These are phyloP conservation scores for Guillardia theta DNA, from an alignment of 78 protist genomes.

Conservation along the genomic window DNA sequence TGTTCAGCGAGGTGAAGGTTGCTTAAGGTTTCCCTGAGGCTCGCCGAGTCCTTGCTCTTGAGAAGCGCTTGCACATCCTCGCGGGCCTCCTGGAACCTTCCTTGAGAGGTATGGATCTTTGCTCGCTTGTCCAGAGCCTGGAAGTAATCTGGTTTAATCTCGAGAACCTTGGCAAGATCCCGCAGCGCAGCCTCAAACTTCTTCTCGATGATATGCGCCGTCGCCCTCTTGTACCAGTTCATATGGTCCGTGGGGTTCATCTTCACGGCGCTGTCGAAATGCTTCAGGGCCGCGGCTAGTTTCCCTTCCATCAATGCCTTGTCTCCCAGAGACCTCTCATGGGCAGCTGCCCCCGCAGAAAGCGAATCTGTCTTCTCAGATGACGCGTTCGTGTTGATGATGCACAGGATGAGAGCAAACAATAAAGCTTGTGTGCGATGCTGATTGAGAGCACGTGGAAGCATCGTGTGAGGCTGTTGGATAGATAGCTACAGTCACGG, in stretches of 20 bases:
- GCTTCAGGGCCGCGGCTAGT: neutral
- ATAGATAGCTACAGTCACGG: no score
- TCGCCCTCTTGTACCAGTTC: neutral
- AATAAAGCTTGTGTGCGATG: no score
- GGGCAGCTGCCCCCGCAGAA: neutral
- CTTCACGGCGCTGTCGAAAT: neutral
- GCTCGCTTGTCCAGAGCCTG: conserved; percentile 1
- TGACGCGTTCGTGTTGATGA: no score
- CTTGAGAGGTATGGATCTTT: neutral
- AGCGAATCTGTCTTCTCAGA: neutral
- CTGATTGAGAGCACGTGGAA: no score
- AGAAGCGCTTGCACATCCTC: no score
- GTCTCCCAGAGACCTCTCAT: neutral
- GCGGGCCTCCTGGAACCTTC: no score
- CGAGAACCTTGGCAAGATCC: neutral
- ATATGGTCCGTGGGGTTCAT: conserved; percentile 2
- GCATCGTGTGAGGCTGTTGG: no score
- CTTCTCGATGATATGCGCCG: neutral
- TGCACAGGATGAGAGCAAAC: no score
- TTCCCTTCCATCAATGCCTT: conserved; percentile 13
- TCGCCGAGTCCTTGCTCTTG: no score
- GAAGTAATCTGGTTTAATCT: neutral
- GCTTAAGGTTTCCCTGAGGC: no score
- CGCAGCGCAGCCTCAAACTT: neutral
- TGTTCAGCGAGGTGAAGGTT: no score